Base-by-base conservation (phyloP, 164 flowering plant genomes). In the Chimonanthus salicifolius region DNA sequence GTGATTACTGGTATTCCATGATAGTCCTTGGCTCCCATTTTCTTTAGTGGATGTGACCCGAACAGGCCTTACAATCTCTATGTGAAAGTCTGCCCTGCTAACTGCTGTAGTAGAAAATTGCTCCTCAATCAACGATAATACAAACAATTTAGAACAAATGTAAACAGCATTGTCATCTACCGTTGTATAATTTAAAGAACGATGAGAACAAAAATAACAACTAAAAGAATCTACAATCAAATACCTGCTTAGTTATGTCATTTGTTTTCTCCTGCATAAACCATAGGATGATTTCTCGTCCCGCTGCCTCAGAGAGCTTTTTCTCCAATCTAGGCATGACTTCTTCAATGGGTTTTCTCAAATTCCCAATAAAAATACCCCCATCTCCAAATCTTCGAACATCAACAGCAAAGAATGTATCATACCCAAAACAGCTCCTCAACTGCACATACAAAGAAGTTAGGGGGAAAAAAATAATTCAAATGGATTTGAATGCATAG, bases 351-450 rank as follows among this genome's bases (percentile, higher is more conserved):
- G 97, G 97, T 77, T 74, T 90, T 83, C 98, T 88, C 87, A 94
- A 77, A 80, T 94, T 94, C 45, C 98, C 97, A 70, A 94, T 83
- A 69, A 92, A 94, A 62, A 94, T 94, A 2, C 98, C 98, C 15
- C 98, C 98, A 83, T 92, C 97, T 49, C 97, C 98, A 77, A 94
- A 92, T 76, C 98, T 89, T 72, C 98, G 86, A 67, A 88, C 97
- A 85, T 90, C 98, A 1, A 94, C 90, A 0, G 94, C 94, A 47
- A 92, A 94, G 69, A 94, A 94, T 10, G 97, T 88, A 83, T 92
- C 90, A 67, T 84, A 92, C 69, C 98, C 98, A 68, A 94, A 94
- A 80, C 97, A 94, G 76, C 84, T 84, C 87, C 76, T 94, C 69
- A 94, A 84, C 98, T 94, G 92, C 83, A 67, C 72, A 69, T 16